Base-by-base conservation (phyloP, 345 rosid genomes). In the Conringia planisiliqua region DNA sequence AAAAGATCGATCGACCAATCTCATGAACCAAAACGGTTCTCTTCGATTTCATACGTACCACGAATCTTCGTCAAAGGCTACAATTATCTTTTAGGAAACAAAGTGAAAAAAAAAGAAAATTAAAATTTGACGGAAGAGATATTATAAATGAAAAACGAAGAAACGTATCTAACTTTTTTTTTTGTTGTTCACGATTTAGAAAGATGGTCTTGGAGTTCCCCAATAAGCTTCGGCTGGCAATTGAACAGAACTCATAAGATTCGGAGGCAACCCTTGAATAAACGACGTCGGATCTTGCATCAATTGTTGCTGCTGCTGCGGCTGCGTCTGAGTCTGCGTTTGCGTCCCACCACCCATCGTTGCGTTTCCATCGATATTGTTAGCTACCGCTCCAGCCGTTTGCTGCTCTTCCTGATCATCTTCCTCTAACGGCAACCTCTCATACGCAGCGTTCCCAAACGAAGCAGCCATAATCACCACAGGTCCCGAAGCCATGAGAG, bases 371-470 rank as follows among this genome's bases (percentile, higher is more conserved):
- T 74, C 48, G 76, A 78, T 61, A 75, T 66, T 66, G 27, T 61
- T 75, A 51, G 36, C 55, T 11, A 59, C 81, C 44, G 68, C 69
- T 7, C 54, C 78, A 61, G 54, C 38, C 29, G 71, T 59, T 48
- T 61, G 74, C 32, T 75, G 76, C 60, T 89, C 96, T 61, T 68
- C 79, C 4, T 75, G 79, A 30, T 78, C 81, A 22, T 91, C 96
- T 52, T 92, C 97, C 64, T 92, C 97, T 68, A 89, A 59, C 7
- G 97, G 97, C 77, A 92, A 79, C 72, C 93, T 81, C 81, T 89
- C 90, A 58, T 90, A 93, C n/a, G 97, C 92, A n/a, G 98, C 98
- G 87, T 93, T 91, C 14, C 98, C 92, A 56, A 93, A 93, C 16
- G 98, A 93, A 69, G 98, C 98, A 1, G 97, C 97, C 96, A 93